phyloP scores from a whole-genome alignment of 768 basidiomycete species.

The Trametes cinnabarina region DNA sequence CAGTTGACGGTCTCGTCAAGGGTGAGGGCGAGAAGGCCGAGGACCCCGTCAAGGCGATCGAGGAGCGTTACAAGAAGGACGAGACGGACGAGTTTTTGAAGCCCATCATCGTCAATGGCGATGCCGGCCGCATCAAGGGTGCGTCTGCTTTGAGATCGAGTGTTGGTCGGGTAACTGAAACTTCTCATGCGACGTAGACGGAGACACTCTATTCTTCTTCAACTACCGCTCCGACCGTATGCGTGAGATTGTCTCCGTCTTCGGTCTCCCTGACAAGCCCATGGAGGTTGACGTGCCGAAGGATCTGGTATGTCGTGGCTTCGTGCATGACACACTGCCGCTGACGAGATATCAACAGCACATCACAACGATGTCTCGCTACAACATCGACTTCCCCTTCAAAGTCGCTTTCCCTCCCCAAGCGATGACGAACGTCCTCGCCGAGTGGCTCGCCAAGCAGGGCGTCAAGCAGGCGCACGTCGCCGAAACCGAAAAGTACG shows the following conservation, averaged over 20 bases:
- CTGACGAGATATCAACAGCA: slow-evolving; percentile 40
- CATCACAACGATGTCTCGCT: slow-evolving; percentile 92
- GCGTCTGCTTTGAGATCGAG: slow-evolving; percentile 18
- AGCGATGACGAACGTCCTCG: slow-evolving; percentile 90
- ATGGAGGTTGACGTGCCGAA: slow-evolving; percentile 81
- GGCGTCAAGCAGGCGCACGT: slow-evolving; percentile 85
- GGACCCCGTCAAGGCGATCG: slow-evolving; percentile 62
- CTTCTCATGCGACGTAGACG: slow-evolving; percentile 43
- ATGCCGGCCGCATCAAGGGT: slow-evolving; percentile 80
- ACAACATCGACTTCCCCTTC: slow-evolving; percentile 91
- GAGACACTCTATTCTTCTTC: slow-evolving; percentile 92
- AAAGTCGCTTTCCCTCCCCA: slow-evolving; percentile 91
- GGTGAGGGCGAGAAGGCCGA: slow-evolving; percentile 63
- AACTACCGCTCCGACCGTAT: slow-evolving; percentile 97
- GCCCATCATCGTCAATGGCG: slow-evolving; percentile 85
- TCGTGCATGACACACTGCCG: neutral
- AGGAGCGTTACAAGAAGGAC: slow-evolving; percentile 77
- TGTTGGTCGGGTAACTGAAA: neutral
- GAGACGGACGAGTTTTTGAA: slow-evolving; percentile 96
- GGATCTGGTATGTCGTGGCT: slow-evolving; percentile 57
- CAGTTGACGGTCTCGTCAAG: slow-evolving; percentile 78
- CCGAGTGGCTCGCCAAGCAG: slow-evolving; percentile 83
- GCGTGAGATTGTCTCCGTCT: slow-evolving; percentile 82
- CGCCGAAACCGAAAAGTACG: slow-evolving; percentile 97
- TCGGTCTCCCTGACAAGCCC: slow-evolving; percentile 81